phyloP scores from a whole-genome alignment of 2,329 filamentous ascomycete species.

The Bertia moriformis region DNA sequence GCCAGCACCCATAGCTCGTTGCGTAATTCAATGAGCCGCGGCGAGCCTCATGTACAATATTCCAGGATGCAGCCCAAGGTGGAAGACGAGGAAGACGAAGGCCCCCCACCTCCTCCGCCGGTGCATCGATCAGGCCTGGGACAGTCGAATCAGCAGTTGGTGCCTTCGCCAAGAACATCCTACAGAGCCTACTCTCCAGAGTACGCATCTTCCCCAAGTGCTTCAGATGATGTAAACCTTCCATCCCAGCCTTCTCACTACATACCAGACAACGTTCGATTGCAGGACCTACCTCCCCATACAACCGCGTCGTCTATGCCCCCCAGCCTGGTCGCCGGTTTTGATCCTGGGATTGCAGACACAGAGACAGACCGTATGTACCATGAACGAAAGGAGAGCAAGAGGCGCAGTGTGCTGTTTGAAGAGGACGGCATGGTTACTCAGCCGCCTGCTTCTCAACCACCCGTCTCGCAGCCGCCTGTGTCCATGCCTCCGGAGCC shows the following conservation, averaged over 20 bases:
- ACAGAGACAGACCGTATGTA: no score
- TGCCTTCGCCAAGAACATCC: constrained; percentile 8
- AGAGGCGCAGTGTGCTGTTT: not conserved
- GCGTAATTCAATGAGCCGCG: not conserved
- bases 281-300: not conserved
- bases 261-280: no score
- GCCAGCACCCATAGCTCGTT: not conserved
- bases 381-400: no score
- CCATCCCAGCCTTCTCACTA: no score
- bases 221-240: constrained; percentile 8
- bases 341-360: not conserved
- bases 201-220: constrained; percentile 8
- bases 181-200: constrained; percentile 14
- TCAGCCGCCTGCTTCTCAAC: not conserved
- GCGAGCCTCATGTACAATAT: not conserved
- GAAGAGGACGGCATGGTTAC: not conserved
- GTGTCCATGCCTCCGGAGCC: no score
- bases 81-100: constrained; percentile 14
- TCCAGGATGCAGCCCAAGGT: not conserved
- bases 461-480: no score
- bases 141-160: constrained; percentile 10
- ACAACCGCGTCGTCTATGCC: not conserved
- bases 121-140: constrained; percentile 16
- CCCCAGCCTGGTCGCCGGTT: not conserved
- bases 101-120: constrained; percentile 17